Base-by-base conservation (phyloP, 1,284 basidiomycete genomes). In the Trametes versicolor region DNA sequence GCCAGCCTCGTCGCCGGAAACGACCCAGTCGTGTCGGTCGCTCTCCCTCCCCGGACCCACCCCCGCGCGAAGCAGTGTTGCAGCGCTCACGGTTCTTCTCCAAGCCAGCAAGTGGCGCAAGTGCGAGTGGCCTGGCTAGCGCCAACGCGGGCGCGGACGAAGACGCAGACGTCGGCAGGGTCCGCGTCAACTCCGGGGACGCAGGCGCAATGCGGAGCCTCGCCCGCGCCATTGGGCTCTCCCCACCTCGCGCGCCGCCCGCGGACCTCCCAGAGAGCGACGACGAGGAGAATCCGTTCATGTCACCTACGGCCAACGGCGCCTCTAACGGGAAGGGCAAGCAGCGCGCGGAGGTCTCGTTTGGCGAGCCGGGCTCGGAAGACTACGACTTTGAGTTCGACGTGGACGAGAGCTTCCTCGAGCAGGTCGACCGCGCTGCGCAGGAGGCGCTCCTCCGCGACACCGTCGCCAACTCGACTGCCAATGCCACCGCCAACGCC, bases 1-100 rank as follows among this genome's bases (percentile, higher is more conserved):
- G 81, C 45, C 81, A 82, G 65, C 81, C 81, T 5, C 80, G 82
- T n/a, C 74, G 80, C 19, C 78, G 81, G 4, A 75, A 75, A 48
- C 63, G 72, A 6, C 75, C 75, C 41, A 60, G 36, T 15, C 70
- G 72, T 37, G 54, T 57, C 2, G 60, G 62, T 12, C 70, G 70
- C 41, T 75, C 71, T 8, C 76, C 75, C 25, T 72, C 72, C 9
- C 71, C 72, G 1, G 67, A 69, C 5, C 72, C 74, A 2, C 74
- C 71, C 32, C 67, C 73, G 17, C 75, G 66, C 43, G 59, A 59
- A 3, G 50, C 39, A 9, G 29, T 34, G 21, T 47, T 56, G n/a
- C 62, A 59, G 41, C 69, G 58, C 55, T 72, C 70, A 52, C 71
- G 61, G 25, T 73, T 64, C 62, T 72, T 71, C 64, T 34, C 64